Conservation (phyloP, 2,329 filamentous ascomycete genomes). For the Helminthosporium solani region DNA sequence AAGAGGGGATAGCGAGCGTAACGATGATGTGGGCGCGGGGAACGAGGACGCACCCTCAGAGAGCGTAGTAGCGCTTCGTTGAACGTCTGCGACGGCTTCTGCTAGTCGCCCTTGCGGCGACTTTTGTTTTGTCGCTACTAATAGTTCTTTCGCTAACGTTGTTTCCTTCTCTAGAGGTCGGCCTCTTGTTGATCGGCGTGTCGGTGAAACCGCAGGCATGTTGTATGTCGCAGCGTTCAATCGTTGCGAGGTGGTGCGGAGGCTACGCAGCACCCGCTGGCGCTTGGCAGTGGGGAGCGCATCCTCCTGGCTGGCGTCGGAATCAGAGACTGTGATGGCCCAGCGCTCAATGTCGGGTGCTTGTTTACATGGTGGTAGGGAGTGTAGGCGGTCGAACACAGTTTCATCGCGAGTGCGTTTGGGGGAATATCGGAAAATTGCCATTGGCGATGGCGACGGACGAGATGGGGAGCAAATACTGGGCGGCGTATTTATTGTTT, state of each 20-base stretch:
- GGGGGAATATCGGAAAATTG: constrained; percentile 9
- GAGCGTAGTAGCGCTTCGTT: constrained; percentile 6
- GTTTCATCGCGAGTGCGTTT: constrained; percentile 10
- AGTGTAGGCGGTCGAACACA: constrained; percentile 12
- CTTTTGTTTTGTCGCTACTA: constrained; percentile 8
- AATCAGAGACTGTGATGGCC: constrained; percentile 5
- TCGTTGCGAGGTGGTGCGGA: constrained; percentile 7
- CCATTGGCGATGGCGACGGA: too few species aligned
- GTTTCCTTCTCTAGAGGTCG: constrained; percentile 6
- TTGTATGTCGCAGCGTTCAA: constrained; percentile 6
- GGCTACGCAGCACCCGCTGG: constrained; percentile 7
- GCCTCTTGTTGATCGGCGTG: constrained; percentile 4
- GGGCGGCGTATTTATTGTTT: too few species aligned
- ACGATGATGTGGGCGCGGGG: constrained; percentile 8
- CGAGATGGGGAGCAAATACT: too few species aligned
- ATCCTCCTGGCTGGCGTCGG: constrained; percentile 4
- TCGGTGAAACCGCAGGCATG: constrained; percentile 8
- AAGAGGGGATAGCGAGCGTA: constrained; percentile 10
- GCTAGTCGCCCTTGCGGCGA: background rate
- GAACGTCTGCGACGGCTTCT: constrained; percentile 6
- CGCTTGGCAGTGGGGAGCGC: constrained; percentile 3
- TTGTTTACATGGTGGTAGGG: constrained; percentile 3
- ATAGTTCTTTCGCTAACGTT: constrained; percentile 1
- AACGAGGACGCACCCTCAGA: constrained; percentile 6
- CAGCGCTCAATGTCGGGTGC: constrained; percentile 6